Base-by-base conservation (phyloP, 805 yeast species). In the Candida pini region DNA sequence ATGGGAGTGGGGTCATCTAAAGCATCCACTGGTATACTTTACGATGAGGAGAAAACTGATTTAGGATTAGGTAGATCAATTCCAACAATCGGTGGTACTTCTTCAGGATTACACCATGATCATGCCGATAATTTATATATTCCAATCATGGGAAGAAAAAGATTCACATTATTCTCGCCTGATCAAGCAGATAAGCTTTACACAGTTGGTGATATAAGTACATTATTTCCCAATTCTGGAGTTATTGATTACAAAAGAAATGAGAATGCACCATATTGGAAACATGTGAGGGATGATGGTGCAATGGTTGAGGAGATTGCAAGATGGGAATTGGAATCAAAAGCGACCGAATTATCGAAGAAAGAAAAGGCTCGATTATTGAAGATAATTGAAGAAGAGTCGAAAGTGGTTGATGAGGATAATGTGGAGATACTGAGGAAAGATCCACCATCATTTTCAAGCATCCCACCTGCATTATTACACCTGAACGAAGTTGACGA, bases 61-160 rank as follows among this genome's bases (percentile, higher is more conserved):
- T 50, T 59, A 13, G 71, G 73, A 1, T 52, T 77, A 4, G 85
- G 85, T 1, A 71, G 74, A 48, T 59, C 59, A 16, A 56, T 80
- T 1, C 81, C 86, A 1, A 71, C 73, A 1, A 13, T 16, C n/a
- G 45, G 45, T n/a, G 63, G 65, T 2, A 64, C 78, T 1, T 78
- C 87, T 0, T 78, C 88, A 2, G 90, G 90, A 0, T 58, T 82
- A 9, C 90, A 82, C 47, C 90, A 82, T 52, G 90, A 82, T 52
- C 89, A 81, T 56, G 85, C 89, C 2, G 89, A 81, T 50, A 82
- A 82, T 48, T 58, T 82, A 23, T 82, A 82, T 51, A 63, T 81
- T 4, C 72, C 82, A 2, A 50, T 76, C 1, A 57, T 66, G 18
- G 92, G 90, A 0, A 50, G 46, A 6, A 82, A 82, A 47, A 53